Conservation (phyloP, 75 land plant species). For the Isoetes taiwanensis region DNA sequence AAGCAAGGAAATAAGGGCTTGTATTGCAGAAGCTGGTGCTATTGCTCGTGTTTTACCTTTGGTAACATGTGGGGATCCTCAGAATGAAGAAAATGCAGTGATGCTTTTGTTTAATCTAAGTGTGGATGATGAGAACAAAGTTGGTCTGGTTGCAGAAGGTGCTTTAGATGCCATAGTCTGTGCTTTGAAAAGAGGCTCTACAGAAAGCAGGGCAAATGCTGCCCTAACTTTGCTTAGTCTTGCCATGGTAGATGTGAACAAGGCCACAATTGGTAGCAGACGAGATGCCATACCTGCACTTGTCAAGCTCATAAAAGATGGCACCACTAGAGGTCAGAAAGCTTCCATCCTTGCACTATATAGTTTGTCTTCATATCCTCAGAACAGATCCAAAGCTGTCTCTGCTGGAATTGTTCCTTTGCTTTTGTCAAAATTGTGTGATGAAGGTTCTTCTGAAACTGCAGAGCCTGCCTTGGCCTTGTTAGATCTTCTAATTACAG, state of each 20-base stretch:
- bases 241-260: slow-evolving; percentile 13
- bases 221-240: slow-evolving; percentile 12
- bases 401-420: slow-evolving; percentile 43
- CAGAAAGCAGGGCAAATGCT: slow-evolving; percentile 7
- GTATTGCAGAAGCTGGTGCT: slow-evolving; percentile 46
- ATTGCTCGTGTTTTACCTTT: slow-evolving; percentile 32
- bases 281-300: slow-evolving; percentile 11
- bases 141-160: slow-evolving; percentile 29
- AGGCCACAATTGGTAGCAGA: slow-evolving; percentile 5
- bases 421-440: slow-evolving; percentile 21
- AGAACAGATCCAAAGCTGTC: slow-evolving; percentile 52
- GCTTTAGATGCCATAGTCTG: not conserved
- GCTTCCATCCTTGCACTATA: slow-evolving; percentile 33
- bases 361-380: slow-evolving; percentile 45
- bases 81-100: slow-evolving; percentile 35
- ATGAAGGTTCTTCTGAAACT: slow-evolving; percentile 10
- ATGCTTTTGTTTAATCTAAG: slow-evolving; percentile 34
- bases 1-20: slow-evolving; percentile 24
- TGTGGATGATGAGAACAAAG: slow-evolving; percentile 72
- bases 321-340: slow-evolving; percentile 12
- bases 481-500: slow-evolving; percentile 41
- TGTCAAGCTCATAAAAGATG: not conserved
- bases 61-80: slow-evolving; percentile 14
- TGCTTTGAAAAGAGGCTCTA: not conserved
- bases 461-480: slow-evolving; percentile 51